Evolutionary conservation across 2,329 filamentous ascomycete species (phyloP), one percentile per base, ranked within the genome.

Genomic region (Colletotrichum spinosum): DNA sequence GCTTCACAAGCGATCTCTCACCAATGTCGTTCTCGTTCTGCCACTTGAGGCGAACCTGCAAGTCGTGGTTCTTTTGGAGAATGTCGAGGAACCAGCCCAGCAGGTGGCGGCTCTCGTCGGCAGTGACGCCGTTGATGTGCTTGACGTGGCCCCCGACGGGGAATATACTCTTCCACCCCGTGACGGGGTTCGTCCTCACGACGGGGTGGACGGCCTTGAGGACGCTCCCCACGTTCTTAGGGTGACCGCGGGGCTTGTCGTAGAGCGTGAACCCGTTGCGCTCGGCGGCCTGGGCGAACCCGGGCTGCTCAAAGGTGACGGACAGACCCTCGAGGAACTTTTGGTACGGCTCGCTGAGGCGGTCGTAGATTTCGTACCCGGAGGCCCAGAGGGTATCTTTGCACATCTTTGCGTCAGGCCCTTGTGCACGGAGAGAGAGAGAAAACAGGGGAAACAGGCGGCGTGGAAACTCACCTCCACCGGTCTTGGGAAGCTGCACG

Each of bases 321-420:
- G 83, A 86, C 6, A 88, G 70, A 0, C 76, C 73, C 61, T 88
- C 84, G 37, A 87, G 77, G 70, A 87, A 85, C 50, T 78, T 77
- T 67, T 83, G 82, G 65, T 84, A 85, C 0, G 83, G 75, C 9
- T 76, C 72, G 2, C 81, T 84, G 49, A 88, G 77, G 5, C 85
- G 80, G 70, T 89, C 86, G 60, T 86, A 88, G 13, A 88, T 71
- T 57, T 89, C 87, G 68, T 89, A 89, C 2, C 86, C 86, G 1
- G 84, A 88, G 0, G 86, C 87, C 86, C 87, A 90, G 6, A 90
- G 80, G 11, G 87, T 88, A 70, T 89, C 86, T 58, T 7, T 1
- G 6, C 5, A 8, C 8, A 11, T 8, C 2, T 45, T 2, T 55
- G 37, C 15, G 38, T 49, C 10, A 52, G 38, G 6, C 41, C 12